phyloP scores from a whole-genome alignment of 768 basidiomycete genomes.

The Leccinum sublutescens region DNA sequence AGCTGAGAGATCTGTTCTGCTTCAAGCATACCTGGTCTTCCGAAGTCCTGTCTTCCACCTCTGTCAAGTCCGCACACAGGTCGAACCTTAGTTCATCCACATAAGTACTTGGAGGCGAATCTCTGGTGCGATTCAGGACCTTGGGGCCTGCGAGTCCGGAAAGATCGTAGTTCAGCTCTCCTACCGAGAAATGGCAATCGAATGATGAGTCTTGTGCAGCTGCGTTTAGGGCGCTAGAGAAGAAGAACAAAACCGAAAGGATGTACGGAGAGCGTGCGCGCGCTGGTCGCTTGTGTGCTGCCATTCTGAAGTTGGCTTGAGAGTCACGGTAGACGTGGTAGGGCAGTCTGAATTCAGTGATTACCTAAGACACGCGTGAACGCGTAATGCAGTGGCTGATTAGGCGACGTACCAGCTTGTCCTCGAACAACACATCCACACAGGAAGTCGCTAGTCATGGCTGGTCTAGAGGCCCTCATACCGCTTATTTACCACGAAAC shows the following conservation, averaged over 20 bases:
- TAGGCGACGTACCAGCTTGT: conserved; percentile 14
- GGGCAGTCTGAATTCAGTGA: conserved; percentile 8
- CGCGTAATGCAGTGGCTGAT: conserved; percentile 22
- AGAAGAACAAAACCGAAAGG: conserved; percentile 15
- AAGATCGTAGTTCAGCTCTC: conserved; percentile 57
- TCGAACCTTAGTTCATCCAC: conserved; percentile 62
- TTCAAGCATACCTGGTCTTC: conserved; percentile 63
- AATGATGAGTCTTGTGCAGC: conserved; percentile 45
- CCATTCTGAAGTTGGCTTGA: conserved; percentile 19
- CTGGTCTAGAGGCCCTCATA: conserved; percentile 53
- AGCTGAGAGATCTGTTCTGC: not conserved
- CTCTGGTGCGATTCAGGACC: conserved; percentile 47
- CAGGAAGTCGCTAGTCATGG: conserved; percentile 41
- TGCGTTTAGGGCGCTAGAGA: conserved; percentile 24
- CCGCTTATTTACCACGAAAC: conserved; percentile 73
- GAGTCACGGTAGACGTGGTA: not conserved
- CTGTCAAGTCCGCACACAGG: conserved; percentile 60
- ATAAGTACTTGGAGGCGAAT: conserved; percentile 63
- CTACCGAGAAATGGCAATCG: conserved; percentile 49
- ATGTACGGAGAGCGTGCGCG: not conserved
- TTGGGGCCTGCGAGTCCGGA: conserved; percentile 52
- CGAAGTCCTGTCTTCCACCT: conserved; percentile 43
- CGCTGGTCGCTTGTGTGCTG: conserved; percentile 13
- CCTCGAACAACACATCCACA: conserved; percentile 15
- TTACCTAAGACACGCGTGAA: conserved; percentile 36